These are phyloP conservation scores for Neurospora sp. DNA, from an alignment of 495 filamentous ascomycete species.

Conservation along the genomic window DNA sequence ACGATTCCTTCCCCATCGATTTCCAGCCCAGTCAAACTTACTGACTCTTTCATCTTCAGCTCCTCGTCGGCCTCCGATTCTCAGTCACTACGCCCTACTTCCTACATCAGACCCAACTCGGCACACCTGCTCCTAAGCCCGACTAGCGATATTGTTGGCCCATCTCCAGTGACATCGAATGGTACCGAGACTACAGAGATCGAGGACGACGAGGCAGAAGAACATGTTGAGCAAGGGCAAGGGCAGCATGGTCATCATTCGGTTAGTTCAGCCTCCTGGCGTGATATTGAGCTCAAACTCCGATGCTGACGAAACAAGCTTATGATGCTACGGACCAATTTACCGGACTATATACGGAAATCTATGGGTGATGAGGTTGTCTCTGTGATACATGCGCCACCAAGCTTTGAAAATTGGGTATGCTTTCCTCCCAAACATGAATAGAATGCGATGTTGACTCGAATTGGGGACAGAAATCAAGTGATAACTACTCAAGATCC, in stretches of 20 bases:
- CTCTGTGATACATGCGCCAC: conserved; percentile 81
- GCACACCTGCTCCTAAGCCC: conserved; percentile 35
- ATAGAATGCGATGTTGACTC: conserved; percentile 3
- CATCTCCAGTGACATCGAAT: conserved; percentile 68
- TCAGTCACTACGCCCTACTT: conserved; percentile 31
- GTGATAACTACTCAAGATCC: conserved; percentile 17
- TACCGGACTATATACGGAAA: conserved; percentile 41
- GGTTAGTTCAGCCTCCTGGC: conserved; percentile 18
- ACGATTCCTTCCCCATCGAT: conserved; percentile 9
- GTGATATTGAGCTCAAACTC: conserved; percentile 2
- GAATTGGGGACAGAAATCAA: conserved; percentile 23
- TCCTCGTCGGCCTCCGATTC: conserved; percentile 31
- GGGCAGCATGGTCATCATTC: conserved; percentile 24
- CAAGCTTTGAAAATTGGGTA: conserved; percentile 71
- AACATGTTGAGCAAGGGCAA: conserved; percentile 16
- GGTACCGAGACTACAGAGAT: conserved; percentile 64
- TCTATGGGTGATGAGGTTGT: conserved; percentile 60
- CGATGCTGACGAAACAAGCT: conserved; percentile 24
- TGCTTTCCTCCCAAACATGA: conserved; percentile 18
- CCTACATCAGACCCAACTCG: conserved; percentile 28
- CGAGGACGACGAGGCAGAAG: conserved; percentile 55
- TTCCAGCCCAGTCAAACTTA: not conserved
- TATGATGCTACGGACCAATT: conserved; percentile 52
- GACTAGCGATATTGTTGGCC: conserved; percentile 50
- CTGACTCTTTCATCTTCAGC: conserved; percentile 14